phyloP scores from a whole-genome alignment of 2,329 filamentous ascomycete genomes.

The Fusarium camptoceras region DNA sequence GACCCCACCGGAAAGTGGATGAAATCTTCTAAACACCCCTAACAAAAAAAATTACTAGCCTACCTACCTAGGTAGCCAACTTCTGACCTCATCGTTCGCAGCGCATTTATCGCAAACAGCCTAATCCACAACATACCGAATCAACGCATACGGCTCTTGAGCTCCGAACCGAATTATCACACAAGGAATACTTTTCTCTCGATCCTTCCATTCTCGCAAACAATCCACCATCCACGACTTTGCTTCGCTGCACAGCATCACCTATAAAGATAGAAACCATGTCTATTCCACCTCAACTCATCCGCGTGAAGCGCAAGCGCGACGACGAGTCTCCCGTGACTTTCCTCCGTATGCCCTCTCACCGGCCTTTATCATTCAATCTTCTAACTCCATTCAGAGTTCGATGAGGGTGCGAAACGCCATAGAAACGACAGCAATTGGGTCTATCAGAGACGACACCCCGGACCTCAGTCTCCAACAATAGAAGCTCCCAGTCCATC shows the following conservation, averaged over 20 bases:
- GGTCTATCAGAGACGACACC: slow-evolving; percentile 66
- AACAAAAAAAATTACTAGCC: background rate
- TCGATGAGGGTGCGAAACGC: slow-evolving; percentile 66
- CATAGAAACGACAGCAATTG: slow-evolving; percentile 63
- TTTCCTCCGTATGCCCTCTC: slow-evolving; percentile 62
- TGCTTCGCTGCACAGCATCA: background rate
- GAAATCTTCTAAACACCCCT: background rate
- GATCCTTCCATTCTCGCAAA: background rate
- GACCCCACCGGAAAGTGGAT: slow-evolving; percentile 29
- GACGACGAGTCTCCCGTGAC: slow-evolving; percentile 65
- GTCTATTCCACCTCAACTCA: slow-evolving; percentile 69
- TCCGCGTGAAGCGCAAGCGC: slow-evolving; percentile 72
- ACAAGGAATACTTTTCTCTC: background rate
- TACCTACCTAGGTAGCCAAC: slow-evolving; percentile 2
- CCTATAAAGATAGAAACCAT: slow-evolving; percentile 50
- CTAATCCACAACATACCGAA: background rate
- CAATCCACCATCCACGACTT: background rate
- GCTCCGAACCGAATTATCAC: background rate
- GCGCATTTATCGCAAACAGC: slow-evolving; percentile 3
- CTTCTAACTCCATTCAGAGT: slow-evolving; percentile 53
- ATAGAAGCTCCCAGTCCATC: slow-evolving; percentile 39
- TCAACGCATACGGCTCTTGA: background rate
- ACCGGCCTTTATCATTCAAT: slow-evolving; percentile 3
- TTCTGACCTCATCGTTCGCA: slow-evolving; percentile 38
- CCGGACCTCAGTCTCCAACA: slow-evolving; percentile 45